Evolutionary conservation across 129 eudicot species (phyloP), one percentile per base, ranked within the genome.

Genomic region (Flaveria bidentis): DNA sequence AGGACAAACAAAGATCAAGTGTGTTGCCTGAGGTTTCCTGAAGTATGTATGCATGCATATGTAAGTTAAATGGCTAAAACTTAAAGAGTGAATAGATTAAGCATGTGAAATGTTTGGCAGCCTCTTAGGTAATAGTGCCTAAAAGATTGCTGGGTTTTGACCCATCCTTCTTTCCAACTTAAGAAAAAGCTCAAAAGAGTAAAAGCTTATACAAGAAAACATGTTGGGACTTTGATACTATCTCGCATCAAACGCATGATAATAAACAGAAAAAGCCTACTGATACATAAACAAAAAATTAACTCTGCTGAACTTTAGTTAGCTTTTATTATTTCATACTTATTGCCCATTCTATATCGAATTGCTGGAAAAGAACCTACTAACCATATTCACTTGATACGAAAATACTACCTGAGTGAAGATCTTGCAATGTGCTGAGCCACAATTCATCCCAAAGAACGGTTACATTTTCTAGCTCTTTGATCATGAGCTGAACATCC

Each of bases 401-500:
- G 50, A 4, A 39, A 36, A 69, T 51, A 74, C 42, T 83, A 95
- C 99, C 99, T 89, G 90, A 86, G 83, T 91, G 99, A 86, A 95
- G 99, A 84, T 95, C 99, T 83, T 95, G 99, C 63, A 95, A 95
- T 45, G 99, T 95, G 84, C 96, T 90, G 55, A 95, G 97, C 99
- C 99, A 95, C 69, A 95, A 82, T 79, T 95, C 99, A 72, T 95
- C 99, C 99, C 99, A 95, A 71, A 95, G 97, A 79, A 95, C 86
- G 33, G 99, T 95, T 57, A 95, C 96, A 78, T 91, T 91, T 89
- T 87, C 97, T 73, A 95, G 91, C 83, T 91, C 97, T 85, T 87
- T 83, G 68, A 91, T 95, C 92, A 95, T 89, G 78, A 95, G 92
- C 76, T 91, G 91, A 51, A 85, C 96, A 69, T 95, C 99, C 78